These are phyloP conservation scores for Pilaira anomala DNA, from an alignment of 192 early-diverging fungal species.

Conservation along the genomic window DNA sequence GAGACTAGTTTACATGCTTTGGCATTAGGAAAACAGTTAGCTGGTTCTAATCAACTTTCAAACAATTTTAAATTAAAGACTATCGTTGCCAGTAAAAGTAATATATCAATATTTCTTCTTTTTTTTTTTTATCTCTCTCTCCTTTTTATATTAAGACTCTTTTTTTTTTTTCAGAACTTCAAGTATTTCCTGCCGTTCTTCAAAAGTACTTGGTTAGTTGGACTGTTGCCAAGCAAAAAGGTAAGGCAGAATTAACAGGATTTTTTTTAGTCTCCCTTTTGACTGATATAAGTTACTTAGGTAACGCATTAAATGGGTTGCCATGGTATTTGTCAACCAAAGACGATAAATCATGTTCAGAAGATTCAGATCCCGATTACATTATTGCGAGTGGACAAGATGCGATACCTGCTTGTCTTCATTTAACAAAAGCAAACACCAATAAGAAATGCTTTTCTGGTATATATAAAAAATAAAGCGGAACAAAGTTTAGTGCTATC, in stretches of 20 bases:
- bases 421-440: constrained; percentile 5
- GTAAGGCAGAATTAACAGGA: neutral
- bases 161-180: constrained; percentile 7
- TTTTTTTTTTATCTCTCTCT: too few relatives aligned
- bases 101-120: neutral
- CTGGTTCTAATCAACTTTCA: neutral
- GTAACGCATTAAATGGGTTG: neutral
- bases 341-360: constrained; percentile 2
- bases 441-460: constrained; percentile 23
- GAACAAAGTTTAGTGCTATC: neutral
- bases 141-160: neutral
- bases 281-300: neutral
- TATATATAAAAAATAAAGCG: neutral
- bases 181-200: constrained; percentile 24
- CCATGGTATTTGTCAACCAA: constrained; percentile 22
- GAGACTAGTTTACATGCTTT: constrained; percentile 11
- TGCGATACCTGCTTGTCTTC: constrained; percentile 26
- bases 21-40: constrained; percentile 22
- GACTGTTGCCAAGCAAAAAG: neutral
- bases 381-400: constrained; percentile 22
- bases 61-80: constrained; percentile 2
- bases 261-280: too few relatives aligned
- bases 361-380: constrained; percentile 14
- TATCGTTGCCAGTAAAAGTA: constrained; percentile 22
- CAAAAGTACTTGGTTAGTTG: constrained; percentile 21